Conservation (phyloP, 2,329 filamentous ascomycete species). For the Aspergillus viridinutans region DNA sequence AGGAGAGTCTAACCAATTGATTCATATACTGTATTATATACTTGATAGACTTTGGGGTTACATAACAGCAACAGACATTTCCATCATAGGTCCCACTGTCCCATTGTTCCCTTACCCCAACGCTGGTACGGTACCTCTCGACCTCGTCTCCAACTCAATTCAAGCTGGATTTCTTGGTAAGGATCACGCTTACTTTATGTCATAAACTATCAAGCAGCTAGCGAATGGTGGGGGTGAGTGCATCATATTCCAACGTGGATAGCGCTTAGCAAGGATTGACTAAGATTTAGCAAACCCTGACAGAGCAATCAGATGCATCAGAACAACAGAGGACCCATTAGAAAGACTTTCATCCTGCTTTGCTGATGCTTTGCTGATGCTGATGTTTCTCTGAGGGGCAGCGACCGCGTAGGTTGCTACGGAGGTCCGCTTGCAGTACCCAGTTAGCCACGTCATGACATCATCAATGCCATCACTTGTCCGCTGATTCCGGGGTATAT, state of each 20-base stretch:
- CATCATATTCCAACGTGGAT: not conserved
- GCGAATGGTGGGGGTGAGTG: too few relatives aligned
- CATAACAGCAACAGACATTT: too few relatives aligned
- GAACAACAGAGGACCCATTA: not conserved
- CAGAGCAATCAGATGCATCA: not conserved
- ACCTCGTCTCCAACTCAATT: not conserved
- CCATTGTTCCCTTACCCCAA: too few relatives aligned
- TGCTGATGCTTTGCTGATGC: too few relatives aligned
- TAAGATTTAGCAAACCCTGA: not conserved
- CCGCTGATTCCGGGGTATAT: not conserved
- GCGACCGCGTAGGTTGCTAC: not conserved
- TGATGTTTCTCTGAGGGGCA: too few relatives aligned
- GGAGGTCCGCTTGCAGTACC: not conserved
- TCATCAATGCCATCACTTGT: not conserved
- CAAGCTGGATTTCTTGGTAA: too few relatives aligned
- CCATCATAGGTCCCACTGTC: not conserved
- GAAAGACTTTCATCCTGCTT: not conserved
- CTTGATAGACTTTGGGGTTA: not conserved
- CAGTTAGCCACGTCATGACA: not conserved
- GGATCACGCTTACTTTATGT: not conserved
- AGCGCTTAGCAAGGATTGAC: not conserved
- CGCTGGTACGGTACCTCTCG: too few relatives aligned
- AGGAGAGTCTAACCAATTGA: conserved; percentile 15
- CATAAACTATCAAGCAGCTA: not conserved
- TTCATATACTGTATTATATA: not conserved